phyloP scores from a whole-genome alignment of 495 filamentous ascomycete genomes.

The Immersiella caudata region DNA sequence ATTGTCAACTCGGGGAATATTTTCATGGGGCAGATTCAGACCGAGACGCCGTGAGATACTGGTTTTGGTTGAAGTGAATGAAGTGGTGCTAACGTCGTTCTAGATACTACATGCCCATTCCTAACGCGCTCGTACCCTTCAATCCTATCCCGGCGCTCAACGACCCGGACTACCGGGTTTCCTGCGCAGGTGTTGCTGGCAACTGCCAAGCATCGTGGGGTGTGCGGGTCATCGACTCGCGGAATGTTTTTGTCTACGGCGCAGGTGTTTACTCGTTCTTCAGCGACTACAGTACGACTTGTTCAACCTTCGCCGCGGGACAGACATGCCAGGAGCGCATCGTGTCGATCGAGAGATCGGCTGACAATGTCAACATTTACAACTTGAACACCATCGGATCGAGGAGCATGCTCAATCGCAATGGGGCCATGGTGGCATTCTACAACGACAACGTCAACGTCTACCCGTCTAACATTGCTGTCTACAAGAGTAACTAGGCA shows the following conservation, averaged over 20 bases:
- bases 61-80: too few species aligned
- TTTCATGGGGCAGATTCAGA: constrained; percentile 77
- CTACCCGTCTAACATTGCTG: constrained; percentile 47
- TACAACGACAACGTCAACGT: constrained; percentile 52
- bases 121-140: constrained; percentile 63
- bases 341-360: constrained; percentile 50
- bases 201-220: constrained; percentile 67
- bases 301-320: constrained; percentile 46
- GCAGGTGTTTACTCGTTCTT: constrained; percentile 80
- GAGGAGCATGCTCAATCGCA: constrained; percentile 49
- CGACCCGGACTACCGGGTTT: constrained; percentile 61
- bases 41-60: constrained; percentile 74
- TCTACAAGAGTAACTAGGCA: constrained; percentile 44
- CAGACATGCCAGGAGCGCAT: constrained; percentile 61
- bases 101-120: constrained; percentile 63
- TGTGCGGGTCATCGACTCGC: constrained; percentile 63
- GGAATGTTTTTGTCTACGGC: constrained; percentile 65
- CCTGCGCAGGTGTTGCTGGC: constrained; percentile 45
- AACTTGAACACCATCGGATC: constrained; percentile 59
- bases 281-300: constrained; percentile 55
- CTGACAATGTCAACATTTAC: constrained; percentile 54
- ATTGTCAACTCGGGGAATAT: constrained; percentile 68
- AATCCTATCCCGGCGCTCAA: constrained; percentile 46
- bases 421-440: constrained; percentile 44
- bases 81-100: constrained; percentile 38